A percentile compares a stretch with the other conserved stretches of the same genome.
Conservation (phyloP, 371 early-diverging fungal species). For the Coemansia sp. region DNA sequence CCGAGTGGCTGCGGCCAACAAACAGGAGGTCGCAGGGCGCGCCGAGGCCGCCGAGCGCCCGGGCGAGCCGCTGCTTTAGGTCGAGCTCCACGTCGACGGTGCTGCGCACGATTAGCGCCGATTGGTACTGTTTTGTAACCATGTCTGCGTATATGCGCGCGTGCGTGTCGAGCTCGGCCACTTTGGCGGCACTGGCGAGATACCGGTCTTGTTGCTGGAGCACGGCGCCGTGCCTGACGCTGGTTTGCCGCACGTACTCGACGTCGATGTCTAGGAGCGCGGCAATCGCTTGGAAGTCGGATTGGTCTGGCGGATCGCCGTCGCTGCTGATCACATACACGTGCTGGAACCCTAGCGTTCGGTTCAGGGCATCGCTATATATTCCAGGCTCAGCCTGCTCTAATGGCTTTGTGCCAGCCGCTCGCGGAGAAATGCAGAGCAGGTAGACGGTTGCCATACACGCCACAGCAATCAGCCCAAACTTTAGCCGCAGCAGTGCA, state of each 20-base stretch:
- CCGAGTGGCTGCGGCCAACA: constrained; percentile 22
- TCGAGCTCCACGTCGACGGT: constrained; percentile 30
- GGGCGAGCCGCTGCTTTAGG: constrained; percentile 16
- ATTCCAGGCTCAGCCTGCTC: no score
- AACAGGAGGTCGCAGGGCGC: constrained; percentile 18
- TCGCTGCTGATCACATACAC: constrained; percentile 11
- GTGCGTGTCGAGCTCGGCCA: constrained; percentile 27
- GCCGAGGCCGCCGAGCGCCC: constrained; percentile 5
- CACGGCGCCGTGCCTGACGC: neutral
- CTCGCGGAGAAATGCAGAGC: neutral
- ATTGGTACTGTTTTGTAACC: constrained; percentile 8
- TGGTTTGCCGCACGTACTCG: constrained; percentile 5
- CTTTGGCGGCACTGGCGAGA: neutral
- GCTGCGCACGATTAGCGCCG: constrained; percentile 26
- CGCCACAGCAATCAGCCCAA: neutral
- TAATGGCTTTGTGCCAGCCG: neutral
- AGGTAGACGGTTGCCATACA: neutral
- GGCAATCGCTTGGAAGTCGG: constrained; percentile 18
- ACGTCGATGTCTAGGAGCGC: constrained; percentile 13
- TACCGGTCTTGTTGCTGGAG: constrained; percentile 9
- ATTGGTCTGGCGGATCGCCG: neutral
- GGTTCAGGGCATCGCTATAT: constrained; percentile 17
- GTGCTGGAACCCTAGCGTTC: constrained; percentile 28
- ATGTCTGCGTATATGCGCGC: constrained; percentile 21
- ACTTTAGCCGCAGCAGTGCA: neutral